A percentile compares a stretch with the other conserved stretches of the same genome.
These are phyloP conservation scores for Scutellospora calospora DNA, from an alignment of 371 early-diverging fungal genomes.

Conservation along the genomic window DNA sequence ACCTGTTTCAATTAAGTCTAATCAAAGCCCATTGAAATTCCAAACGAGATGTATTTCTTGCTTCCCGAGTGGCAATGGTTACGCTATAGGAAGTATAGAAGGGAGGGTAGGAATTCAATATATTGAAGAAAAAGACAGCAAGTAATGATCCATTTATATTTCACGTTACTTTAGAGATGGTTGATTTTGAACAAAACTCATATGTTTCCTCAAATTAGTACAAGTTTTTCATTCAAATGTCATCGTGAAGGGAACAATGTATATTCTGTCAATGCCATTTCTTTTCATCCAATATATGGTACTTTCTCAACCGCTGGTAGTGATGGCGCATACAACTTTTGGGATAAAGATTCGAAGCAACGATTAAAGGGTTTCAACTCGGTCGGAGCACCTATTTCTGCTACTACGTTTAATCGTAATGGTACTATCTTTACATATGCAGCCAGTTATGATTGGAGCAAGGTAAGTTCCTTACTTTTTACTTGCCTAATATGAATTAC, in stretches of 20 bases:
- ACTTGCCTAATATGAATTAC: background rate
- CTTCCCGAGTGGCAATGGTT: slow-evolving; percentile 72
- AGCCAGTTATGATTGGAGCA: slow-evolving; percentile 97
- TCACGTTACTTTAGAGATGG: background rate
- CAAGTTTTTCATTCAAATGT: slow-evolving; percentile 94
- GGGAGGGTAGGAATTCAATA: slow-evolving; percentile 94
- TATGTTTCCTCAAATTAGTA: slow-evolving; percentile 51
- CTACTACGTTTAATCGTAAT: slow-evolving; percentile 85
- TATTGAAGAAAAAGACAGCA: slow-evolving; percentile 80
- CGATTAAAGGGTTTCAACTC: slow-evolving; percentile 78
- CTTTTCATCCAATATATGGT: slow-evolving; percentile 88
- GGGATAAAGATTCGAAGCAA: slow-evolving; percentile 95
- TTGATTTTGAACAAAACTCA: background rate
- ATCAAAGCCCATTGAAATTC: slow-evolving; percentile 76
- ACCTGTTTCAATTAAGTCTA: slow-evolving; percentile 42
- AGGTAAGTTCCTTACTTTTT: slow-evolving; percentile 58
- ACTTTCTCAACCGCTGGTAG: slow-evolving; percentile 93
- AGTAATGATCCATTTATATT: slow-evolving; percentile 55
- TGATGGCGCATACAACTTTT: slow-evolving; percentile 92
- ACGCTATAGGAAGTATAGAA: slow-evolving; percentile 91
- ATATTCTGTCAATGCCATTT: slow-evolving; percentile 84
- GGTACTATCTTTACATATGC: slow-evolving; percentile 96
- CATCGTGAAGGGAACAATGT: slow-evolving; percentile 87
- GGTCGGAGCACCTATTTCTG: slow-evolving; percentile 73
- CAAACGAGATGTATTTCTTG: slow-evolving; percentile 76